Evolutionary conservation across 352 stramenopile species (phyloP).

Genomic region (Globisporangium cystogenes): DNA sequence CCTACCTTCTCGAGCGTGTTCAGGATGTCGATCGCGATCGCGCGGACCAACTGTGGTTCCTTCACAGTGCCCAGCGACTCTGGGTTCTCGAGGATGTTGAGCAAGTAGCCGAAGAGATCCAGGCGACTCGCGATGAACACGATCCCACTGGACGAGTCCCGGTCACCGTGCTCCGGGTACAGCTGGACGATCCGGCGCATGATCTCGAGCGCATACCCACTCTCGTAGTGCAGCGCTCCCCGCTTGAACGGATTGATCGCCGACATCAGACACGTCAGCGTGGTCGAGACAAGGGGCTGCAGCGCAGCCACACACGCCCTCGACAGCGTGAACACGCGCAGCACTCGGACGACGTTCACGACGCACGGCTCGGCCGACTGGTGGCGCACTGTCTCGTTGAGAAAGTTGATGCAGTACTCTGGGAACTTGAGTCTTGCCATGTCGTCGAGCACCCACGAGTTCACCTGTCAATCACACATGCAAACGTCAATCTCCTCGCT

Average conservation of each 20-base stretch:
- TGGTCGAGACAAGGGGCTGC: slow-evolving; percentile 45
- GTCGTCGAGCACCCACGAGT: slow-evolving; percentile 53
- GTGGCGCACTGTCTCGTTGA: slow-evolving; percentile 65
- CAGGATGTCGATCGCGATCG: slow-evolving; percentile 72
- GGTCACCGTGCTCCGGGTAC: slow-evolving; percentile 65
- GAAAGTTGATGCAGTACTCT: slow-evolving; percentile 53
- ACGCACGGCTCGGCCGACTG: slow-evolving; percentile 56
- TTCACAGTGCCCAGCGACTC: slow-evolving; percentile 46
- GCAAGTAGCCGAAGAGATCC: slow-evolving; percentile 65
- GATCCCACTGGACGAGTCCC: slow-evolving; percentile 52
- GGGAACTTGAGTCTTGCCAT: slow-evolving; percentile 51
- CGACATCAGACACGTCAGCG: slow-evolving; percentile 51
- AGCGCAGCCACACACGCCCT: slow-evolving; percentile 45
- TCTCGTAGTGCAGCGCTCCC: slow-evolving; percentile 57
- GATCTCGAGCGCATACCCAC: slow-evolving; percentile 64
- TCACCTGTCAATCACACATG: slow-evolving; percentile 28
- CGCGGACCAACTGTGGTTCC: slow-evolving; percentile 53
- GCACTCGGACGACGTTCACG: slow-evolving; percentile 56
- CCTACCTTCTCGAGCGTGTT: slow-evolving; percentile 70
- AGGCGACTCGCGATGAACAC: slow-evolving; percentile 64
- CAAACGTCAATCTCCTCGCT: neutral
- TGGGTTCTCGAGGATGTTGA: slow-evolving; percentile 73
- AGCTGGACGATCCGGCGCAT: slow-evolving; percentile 63
- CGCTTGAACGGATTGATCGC: slow-evolving; percentile 41
- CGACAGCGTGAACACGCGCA: slow-evolving; percentile 62